These are phyloP conservation scores for Cokeromyces recurvatus DNA, from an alignment of 371 early-diverging fungal genomes.

Conservation along the genomic window DNA sequence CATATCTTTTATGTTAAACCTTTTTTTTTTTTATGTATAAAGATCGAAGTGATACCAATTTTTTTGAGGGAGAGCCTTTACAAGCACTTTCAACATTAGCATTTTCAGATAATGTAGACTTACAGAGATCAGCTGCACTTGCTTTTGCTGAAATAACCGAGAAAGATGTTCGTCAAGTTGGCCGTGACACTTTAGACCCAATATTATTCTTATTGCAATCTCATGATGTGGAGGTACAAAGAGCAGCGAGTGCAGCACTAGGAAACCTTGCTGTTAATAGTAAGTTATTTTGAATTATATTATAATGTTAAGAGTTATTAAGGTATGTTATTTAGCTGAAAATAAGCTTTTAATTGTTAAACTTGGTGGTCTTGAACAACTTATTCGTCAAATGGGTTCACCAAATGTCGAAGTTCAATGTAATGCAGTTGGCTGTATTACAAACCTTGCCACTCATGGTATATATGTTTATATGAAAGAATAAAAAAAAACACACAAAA, in stretches of 20 bases:
- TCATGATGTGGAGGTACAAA: slow-evolving; percentile 83
- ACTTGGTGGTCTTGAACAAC: slow-evolving; percentile 82
- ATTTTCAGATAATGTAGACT: slow-evolving; percentile 80
- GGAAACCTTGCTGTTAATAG: slow-evolving; percentile 87
- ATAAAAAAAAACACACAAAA: too few species aligned
- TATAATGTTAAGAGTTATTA: too few species aligned
- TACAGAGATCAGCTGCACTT: slow-evolving; percentile 86
- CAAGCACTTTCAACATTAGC: slow-evolving; percentile 79
- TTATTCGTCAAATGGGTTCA: slow-evolving; percentile 86
- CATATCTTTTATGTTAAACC: neutral
- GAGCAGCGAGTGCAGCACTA: slow-evolving; percentile 85
- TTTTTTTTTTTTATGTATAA: too few species aligned
- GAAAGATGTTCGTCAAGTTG: slow-evolving; percentile 81
- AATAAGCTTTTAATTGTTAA: slow-evolving; percentile 85
- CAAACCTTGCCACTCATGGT: slow-evolving; percentile 89
- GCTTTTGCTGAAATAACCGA: slow-evolving; percentile 93
- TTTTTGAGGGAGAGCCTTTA: slow-evolving; percentile 85
- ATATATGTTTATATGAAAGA: too few species aligned
- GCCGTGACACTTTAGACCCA: slow-evolving; percentile 77
- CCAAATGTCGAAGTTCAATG: slow-evolving; percentile 89
- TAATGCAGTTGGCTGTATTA: slow-evolving; percentile 96
- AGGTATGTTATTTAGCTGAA: slow-evolving; percentile 38
- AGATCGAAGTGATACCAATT: slow-evolving; percentile 77
- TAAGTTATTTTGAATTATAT: slow-evolving; percentile 29
- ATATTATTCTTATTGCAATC: slow-evolving; percentile 80